These are phyloP conservation scores for Leptomonas pyrrhocoris DNA, from an alignment of 208 protist species.

Conservation along the genomic window DNA sequence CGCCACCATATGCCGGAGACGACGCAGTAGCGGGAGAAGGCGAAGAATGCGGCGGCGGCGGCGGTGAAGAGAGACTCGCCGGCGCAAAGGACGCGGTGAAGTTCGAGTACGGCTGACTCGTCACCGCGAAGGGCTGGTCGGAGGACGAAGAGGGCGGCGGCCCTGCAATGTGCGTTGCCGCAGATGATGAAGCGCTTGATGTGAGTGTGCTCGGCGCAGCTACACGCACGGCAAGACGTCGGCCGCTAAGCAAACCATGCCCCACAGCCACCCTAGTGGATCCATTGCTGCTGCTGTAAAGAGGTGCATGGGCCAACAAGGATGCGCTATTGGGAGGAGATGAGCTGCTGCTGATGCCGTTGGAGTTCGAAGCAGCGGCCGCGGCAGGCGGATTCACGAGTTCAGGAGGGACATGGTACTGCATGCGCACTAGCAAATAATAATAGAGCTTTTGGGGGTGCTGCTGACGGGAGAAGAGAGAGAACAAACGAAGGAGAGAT, in stretches of 20 bases:
- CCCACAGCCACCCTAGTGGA: conserved; percentile 12
- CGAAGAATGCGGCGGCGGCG: background rate
- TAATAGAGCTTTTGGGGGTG: too few species aligned
- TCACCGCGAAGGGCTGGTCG: too few species aligned
- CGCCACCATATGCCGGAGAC: conserved; percentile 48
- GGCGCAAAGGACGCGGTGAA: too few species aligned
- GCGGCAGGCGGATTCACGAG: background rate
- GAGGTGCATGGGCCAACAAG: background rate
- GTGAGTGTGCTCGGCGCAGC: background rate
- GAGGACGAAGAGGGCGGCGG: too few species aligned
- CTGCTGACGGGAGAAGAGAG: too few species aligned
- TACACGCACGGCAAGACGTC: conserved; percentile 19
- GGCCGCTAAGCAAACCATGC: conserved; percentile 13
- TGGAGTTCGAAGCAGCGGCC: background rate
- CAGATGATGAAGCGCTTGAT: background rate
- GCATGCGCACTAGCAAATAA: conserved; percentile 14
- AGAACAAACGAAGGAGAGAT: too few species aligned
- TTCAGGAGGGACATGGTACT: conserved; percentile 15
- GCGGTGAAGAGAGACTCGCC: background rate
- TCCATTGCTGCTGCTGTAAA: background rate
- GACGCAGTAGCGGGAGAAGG: background rate
- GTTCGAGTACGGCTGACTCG: too few species aligned
- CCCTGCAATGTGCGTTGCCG: too few species aligned
- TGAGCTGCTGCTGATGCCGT: background rate
- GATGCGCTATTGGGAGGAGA: too few species aligned